These are phyloP conservation scores for Aureobasidium sp. DNA, from an alignment of 2,329 filamentous ascomycete species.

Conservation along the genomic window DNA sequence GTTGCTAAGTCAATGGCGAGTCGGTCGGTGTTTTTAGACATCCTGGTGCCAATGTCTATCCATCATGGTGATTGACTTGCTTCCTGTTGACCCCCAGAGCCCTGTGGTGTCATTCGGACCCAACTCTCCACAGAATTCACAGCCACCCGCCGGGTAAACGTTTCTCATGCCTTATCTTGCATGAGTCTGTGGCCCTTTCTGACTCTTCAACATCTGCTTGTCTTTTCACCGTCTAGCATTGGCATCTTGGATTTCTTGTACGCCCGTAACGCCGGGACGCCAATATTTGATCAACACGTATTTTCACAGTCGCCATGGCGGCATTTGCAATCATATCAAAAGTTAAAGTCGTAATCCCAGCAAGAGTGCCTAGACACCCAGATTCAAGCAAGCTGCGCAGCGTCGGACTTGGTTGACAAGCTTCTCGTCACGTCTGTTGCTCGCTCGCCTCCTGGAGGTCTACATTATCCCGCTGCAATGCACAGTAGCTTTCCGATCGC, in stretches of 20 bases:
- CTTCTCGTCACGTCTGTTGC: neutral
- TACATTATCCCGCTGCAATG: neutral
- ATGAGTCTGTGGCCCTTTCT: neutral
- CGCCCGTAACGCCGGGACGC: neutral
- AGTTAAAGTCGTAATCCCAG: neutral
- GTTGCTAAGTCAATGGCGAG: neutral
- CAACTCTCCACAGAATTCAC: neutral
- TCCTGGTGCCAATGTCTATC: neutral
- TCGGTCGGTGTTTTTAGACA: neutral
- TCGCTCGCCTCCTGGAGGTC: neutral
- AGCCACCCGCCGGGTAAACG: conserved; percentile 7
- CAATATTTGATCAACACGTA: conserved; percentile 8
- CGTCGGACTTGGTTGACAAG: neutral
- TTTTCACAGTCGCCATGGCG: neutral
- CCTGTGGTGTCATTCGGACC: neutral
- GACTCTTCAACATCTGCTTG: conserved; percentile 1
- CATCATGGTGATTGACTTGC: neutral
- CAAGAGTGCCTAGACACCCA: neutral
- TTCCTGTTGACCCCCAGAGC: neutral
- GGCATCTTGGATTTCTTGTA: neutral
- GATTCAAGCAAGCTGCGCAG: neutral
- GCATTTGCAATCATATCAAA: neutral
- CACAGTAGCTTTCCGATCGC: neutral
- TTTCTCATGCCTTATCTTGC: conserved; percentile 1
- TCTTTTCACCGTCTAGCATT: neutral